Evolutionary conservation across 306 rosid genomes (phyloP), one percentile per base, ranked within the genome.

Genomic region (Corylus heterophylla): DNA sequence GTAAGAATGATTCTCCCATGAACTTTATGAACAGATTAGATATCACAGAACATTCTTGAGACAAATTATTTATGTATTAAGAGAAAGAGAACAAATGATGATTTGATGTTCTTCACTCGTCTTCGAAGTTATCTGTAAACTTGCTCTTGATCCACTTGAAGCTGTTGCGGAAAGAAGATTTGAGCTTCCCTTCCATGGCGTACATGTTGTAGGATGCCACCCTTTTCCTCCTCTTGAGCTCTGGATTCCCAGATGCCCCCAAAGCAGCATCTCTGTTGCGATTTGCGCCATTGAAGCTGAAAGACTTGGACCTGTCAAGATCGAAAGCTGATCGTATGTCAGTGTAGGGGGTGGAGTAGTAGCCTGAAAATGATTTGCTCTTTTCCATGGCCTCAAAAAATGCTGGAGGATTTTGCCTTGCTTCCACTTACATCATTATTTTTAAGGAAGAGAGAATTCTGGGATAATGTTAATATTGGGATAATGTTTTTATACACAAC

Each of bases 81-180:
- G 4, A 63, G 20, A 13, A 49, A 29, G 7, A n/a, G 50, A 17
- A 55, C 17, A 8, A 8, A 48, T 8, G 12, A 37, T 17, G 12
- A 37, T 17, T 35, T 54, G 9, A 71, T 66, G 52, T 16, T 12
- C 31, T 52, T 49, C 81, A 71, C 6, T 88, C 84, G 9, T 86
- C 85, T 12, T 81, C 69, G 61, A 77, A 80, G 78, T 74, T 75
- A 63, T 78, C 82, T 9, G 73, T 78, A 31, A 91, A 80, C 90
- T 87, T 91, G 81, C 86, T 83, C 81, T 89, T 91, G 87, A 91
- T 89, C 93, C 90, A 87, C 81, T 89, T 87, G 85, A 91, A 91
- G 83, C 89, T 87, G 78, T 76, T 89, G 62, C 85, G 83, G 39
- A 87, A 74, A 29, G 96, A 89, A 12, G 87, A 85, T 76, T 91